Evolutionary conservation across 352 stramenopile genomes (phyloP).

Genomic region (Phytophthora europaea): DNA sequence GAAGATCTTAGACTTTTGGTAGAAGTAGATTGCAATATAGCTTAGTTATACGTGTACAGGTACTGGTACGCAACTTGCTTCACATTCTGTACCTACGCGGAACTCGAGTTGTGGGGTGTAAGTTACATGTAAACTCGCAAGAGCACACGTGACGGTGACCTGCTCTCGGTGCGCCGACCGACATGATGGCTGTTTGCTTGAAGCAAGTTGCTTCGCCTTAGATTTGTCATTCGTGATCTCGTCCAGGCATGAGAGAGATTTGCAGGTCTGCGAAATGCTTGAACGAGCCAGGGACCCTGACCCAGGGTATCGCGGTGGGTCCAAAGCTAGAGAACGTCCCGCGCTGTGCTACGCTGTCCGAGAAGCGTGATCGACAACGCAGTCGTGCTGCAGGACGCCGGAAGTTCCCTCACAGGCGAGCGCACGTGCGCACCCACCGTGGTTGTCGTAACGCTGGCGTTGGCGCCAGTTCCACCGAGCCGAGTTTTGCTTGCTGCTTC

Average conservation of each 20-base stretch:
- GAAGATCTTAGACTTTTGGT: too few relatives aligned
- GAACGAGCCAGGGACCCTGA: background rate
- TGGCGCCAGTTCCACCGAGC: background rate
- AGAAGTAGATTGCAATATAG: too few relatives aligned
- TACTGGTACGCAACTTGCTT: too few relatives aligned
- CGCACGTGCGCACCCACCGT: background rate
- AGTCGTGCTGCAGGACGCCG: background rate
- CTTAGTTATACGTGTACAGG: too few relatives aligned
- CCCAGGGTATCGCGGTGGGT: slow-evolving; percentile 1
- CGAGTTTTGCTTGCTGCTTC: background rate
- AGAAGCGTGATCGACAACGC: slow-evolving; percentile 10
- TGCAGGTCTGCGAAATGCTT: background rate
- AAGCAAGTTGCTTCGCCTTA: background rate
- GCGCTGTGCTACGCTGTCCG: slow-evolving; percentile 19
- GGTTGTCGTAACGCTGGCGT: slow-evolving; percentile 3
- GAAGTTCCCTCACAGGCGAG: slow-evolving; percentile 13
- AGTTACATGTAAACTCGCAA: too few relatives aligned
- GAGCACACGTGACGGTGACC: background rate
- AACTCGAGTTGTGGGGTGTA: too few relatives aligned
- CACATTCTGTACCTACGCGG: too few relatives aligned
- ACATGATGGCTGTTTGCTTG: background rate
- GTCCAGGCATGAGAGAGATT: background rate
- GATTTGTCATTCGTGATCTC: background rate
- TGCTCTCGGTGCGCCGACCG: background rate
- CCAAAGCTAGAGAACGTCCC: slow-evolving; percentile 19